Evolutionary conservation across 2,329 filamentous ascomycete genomes (phyloP).

Genomic region (Calonectria pseudoreteaudii): DNA sequence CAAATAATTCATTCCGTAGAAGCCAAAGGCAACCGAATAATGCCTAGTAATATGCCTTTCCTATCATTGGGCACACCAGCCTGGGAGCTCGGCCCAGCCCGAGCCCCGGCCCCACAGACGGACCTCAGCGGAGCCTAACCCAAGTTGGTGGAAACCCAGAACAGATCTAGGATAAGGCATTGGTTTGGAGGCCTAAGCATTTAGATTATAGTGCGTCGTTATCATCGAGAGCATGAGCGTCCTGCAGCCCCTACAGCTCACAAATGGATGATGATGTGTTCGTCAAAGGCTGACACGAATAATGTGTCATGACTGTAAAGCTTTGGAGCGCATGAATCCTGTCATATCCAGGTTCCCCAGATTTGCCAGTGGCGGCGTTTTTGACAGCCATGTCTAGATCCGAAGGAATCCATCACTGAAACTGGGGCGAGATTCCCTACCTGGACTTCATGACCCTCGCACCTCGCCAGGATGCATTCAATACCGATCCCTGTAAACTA

Average conservation of each 20-base stretch:
- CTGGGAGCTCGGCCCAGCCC: background rate
- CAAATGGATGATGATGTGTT: background rate
- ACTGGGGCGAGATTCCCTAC: background rate
- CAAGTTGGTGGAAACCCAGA: background rate
- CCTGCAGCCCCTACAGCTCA: no score
- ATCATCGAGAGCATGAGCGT: background rate
- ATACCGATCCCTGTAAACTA: background rate
- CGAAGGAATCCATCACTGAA: background rate
- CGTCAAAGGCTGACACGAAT: background rate
- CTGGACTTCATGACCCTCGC: background rate
- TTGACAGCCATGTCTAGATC: no score
- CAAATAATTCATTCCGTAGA: background rate
- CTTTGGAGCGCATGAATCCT: background rate
- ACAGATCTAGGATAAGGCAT: background rate
- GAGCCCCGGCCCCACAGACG: background rate
- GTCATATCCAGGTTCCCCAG: background rate
- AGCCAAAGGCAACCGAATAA: background rate
- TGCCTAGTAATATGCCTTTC: background rate
- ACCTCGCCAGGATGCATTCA: background rate
- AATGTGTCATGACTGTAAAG: background rate
- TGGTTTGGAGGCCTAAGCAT: background rate
- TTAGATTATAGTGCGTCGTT: background rate
- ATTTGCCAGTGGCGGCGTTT: background rate
- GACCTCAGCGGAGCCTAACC: slow-evolving; percentile 3
- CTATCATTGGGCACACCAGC: background rate